Evolutionary conservation across 306 rosid species (phyloP).

Genomic region (Amphicarpaea edgeworthii): DNA sequence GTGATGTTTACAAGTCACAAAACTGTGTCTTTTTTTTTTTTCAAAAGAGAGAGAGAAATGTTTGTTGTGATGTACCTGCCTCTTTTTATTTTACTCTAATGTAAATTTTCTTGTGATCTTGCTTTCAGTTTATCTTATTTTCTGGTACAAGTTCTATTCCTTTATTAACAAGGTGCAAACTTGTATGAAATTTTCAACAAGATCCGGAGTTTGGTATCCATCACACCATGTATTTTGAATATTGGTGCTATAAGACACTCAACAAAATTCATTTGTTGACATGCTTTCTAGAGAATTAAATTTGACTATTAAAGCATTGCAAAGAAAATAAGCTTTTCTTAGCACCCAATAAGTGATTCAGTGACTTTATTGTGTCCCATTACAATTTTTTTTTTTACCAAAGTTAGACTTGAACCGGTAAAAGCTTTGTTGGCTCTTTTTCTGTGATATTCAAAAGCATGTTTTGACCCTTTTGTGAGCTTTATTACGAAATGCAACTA

Average conservation of each 20-base stretch:
- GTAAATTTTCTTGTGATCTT: slow-evolving; percentile 8
- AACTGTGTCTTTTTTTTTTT: slow-evolving; percentile 7
- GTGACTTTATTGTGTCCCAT: neutral
- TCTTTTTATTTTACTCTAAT: neutral
- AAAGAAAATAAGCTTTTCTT: neutral
- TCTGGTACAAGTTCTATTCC: neutral
- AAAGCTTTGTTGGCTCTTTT: slow-evolving; percentile 17
- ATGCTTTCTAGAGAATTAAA: neutral
- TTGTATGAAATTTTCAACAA: neutral
- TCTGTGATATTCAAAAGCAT: slow-evolving; percentile 19
- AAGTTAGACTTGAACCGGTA: neutral
- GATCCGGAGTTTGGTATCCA: neutral
- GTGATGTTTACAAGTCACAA: slow-evolving; percentile 34
- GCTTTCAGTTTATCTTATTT: neutral
- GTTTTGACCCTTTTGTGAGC: neutral
- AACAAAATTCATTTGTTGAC: neutral
- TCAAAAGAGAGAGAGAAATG: neutral
- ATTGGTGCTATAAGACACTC: neutral
- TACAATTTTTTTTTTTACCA: neutral
- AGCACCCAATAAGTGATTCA: neutral
- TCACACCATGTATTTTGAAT: neutral
- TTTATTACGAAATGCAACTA: slow-evolving; percentile 3
- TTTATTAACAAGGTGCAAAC: neutral
- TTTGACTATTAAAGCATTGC: neutral
- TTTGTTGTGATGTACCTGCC: slow-evolving; percentile 23